phyloP scores from a whole-genome alignment of 768 basidiomycete species.

The Neoboletus magnificus region DNA sequence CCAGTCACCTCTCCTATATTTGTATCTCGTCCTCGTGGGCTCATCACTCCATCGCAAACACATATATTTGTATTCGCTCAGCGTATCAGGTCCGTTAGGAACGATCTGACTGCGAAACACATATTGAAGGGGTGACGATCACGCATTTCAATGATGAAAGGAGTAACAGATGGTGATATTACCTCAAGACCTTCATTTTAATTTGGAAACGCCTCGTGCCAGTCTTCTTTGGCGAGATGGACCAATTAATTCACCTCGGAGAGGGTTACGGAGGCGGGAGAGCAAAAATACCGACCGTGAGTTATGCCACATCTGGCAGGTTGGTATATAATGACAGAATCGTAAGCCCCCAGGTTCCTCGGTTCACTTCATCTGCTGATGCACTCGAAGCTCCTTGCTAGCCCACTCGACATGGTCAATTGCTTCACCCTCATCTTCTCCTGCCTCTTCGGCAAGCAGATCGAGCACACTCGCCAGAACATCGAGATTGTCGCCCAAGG shows the following conservation, averaged over 20 bases:
- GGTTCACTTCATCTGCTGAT: constrained; percentile 17
- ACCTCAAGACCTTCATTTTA: constrained; percentile 29
- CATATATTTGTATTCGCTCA: constrained; percentile 17
- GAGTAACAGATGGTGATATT: constrained; percentile 29
- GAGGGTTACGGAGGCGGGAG: constrained; percentile 11
- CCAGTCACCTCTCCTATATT: constrained; percentile 25
- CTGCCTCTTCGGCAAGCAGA: constrained; percentile 19
- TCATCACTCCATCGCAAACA: constrained; percentile 18
- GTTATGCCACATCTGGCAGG: constrained; percentile 15
- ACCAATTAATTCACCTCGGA: constrained; percentile 18
- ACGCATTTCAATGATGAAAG: constrained; percentile 30
- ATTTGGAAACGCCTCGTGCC: constrained; percentile 28
- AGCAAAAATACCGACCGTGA: constrained; percentile 15
- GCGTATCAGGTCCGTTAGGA: constrained; percentile 21
- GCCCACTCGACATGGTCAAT: constrained; percentile 27
- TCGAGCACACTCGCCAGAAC: constrained; percentile 17
- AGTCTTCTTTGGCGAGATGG: constrained; percentile 15
- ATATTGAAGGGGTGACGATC: constrained; percentile 30
- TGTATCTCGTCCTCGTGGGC: constrained; percentile 31
- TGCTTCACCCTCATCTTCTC: constrained; percentile 23
- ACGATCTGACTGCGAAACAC: constrained; percentile 25
- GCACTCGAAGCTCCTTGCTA: constrained; percentile 20
- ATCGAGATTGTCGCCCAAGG: constrained; percentile 21
- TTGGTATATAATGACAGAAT: constrained; percentile 21
- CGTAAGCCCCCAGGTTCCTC: constrained; percentile 9